A percentile compares a stretch with the other conserved stretches of the same genome.
Conservation (phyloP, 116 monocot genomes). For the Zostera marina region DNA sequence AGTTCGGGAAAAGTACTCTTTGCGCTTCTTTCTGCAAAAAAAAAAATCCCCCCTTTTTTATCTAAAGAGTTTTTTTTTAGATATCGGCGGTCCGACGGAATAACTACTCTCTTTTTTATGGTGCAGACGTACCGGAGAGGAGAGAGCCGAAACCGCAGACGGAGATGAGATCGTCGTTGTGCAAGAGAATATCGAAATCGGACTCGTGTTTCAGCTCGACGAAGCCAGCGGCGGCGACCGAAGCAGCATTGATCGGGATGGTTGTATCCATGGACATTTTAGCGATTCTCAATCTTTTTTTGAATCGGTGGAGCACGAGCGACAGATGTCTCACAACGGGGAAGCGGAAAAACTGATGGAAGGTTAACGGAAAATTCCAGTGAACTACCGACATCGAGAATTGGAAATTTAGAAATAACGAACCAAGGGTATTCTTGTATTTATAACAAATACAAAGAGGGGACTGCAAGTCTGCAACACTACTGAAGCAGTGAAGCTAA, state of each 20-base stretch:
- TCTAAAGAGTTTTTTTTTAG: too few species aligned
- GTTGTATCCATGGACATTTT: not conserved
- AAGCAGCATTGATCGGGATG: not conserved
- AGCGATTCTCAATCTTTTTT: not conserved
- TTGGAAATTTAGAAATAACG: too few species aligned
- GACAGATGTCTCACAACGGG: not conserved
- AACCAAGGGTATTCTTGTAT: too few species aligned
- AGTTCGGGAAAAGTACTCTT: constrained; percentile 90
- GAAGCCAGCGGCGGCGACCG: not conserved
- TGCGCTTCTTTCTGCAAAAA: constrained; percentile 57
- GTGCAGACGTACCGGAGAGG: constrained; percentile 80
- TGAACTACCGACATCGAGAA: too few species aligned
- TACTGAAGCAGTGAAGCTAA: too few species aligned
- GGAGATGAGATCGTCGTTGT: constrained; percentile 48
- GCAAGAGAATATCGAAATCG: constrained; percentile 45
- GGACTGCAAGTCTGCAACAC: too few species aligned
- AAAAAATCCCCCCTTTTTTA: not conserved
- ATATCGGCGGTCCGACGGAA: too few species aligned
- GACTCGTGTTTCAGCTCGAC: constrained; percentile 14
- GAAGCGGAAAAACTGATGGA: too few species aligned
- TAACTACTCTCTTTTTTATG: too few species aligned
- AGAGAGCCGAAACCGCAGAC: constrained; percentile 94
- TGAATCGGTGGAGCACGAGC: not conserved
- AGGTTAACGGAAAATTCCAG: too few species aligned
- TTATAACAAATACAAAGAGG: too few species aligned